Conservation (phyloP, 192 early-diverging fungal genomes). For the Backusella morwellensis region DNA sequence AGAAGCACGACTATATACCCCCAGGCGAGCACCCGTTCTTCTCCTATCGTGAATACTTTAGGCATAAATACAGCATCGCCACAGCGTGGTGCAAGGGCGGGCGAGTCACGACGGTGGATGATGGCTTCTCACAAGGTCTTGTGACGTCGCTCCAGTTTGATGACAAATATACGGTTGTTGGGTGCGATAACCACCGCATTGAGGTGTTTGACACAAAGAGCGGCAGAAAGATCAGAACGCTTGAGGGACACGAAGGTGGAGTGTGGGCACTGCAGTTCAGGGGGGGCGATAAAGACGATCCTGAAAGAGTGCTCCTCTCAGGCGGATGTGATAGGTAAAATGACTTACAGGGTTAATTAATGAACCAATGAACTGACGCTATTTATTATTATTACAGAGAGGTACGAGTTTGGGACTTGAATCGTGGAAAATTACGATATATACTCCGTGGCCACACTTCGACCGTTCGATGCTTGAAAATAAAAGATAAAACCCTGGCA, state of each 20-base stretch:
- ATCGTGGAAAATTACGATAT: constrained; percentile 79
- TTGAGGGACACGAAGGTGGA: constrained; percentile 89
- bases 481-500: constrained; percentile 64
- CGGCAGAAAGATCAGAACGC: constrained; percentile 64
- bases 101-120: constrained; percentile 30
- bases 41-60: constrained; percentile 57
- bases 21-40: not conserved
- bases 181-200: constrained; percentile 90
- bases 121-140: constrained; percentile 46
- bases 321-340: constrained; percentile 91
- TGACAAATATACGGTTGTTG: constrained; percentile 88
- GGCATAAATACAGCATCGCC: constrained; percentile 51
- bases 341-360: not conserved
- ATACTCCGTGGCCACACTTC: constrained; percentile 94
- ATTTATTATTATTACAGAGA: constrained; percentile 35
- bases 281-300: constrained; percentile 22
- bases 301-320: constrained; percentile 76
- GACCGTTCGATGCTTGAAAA: constrained; percentile 92
- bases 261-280: constrained; percentile 93
- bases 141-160: constrained; percentile 98
- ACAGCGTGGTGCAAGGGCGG: constrained; percentile 51
- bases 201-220: constrained; percentile 87
- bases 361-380: not conserved
- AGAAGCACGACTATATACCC: constrained; percentile 31
- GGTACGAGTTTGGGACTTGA: constrained; percentile 95